Percentiles rank a stretch among this genome's conserved stretches.
These are phyloP conservation scores for Cryptococcus sp. DNA, from an alignment of 1,284 basidiomycete species.

Conservation along the genomic window DNA sequence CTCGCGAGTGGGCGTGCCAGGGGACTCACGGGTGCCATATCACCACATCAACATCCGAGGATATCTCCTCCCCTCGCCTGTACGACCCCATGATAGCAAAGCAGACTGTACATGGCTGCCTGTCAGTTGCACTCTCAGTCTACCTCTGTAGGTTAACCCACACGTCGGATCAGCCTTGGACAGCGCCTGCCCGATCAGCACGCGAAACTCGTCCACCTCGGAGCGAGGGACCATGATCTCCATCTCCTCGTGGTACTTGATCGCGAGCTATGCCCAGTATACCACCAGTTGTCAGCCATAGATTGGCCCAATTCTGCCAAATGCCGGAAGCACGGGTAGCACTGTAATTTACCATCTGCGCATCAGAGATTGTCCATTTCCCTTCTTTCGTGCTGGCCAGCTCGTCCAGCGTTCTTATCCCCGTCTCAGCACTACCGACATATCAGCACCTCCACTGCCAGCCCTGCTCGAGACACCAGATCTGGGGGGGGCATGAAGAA, in stretches of 20 bases:
- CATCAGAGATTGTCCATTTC: no score
- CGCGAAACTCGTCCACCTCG: slow-evolving; percentile 26
- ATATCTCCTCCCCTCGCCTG: slow-evolving; percentile 32
- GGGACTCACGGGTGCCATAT: slow-evolving; percentile 34
- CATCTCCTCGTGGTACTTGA: slow-evolving; percentile 32
- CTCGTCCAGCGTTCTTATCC: no score
- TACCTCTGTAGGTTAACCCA: slow-evolving; percentile 5
- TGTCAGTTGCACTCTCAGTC: background rate
- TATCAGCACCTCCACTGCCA: no score
- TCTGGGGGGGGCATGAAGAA: no score
- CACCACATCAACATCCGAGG: slow-evolving; percentile 38
- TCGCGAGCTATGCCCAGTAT: slow-evolving; percentile 24
- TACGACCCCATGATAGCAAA: slow-evolving; percentile 41
- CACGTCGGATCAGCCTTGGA: slow-evolving; percentile 24
- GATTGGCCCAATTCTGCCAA: no score
- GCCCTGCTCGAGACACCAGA: no score
- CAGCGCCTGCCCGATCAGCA: slow-evolving; percentile 20
- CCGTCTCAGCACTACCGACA: background rate
- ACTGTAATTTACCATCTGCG: no score
- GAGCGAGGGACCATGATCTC: slow-evolving; percentile 31
- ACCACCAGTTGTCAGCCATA: background rate
- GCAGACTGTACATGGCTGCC: slow-evolving; percentile 15
- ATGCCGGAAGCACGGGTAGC: no score
- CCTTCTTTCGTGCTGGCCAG: no score
- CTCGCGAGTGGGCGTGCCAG: background rate